Evolutionary conservation across 2,329 filamentous ascomycete genomes (phyloP), one percentile per base, ranked within the genome.

Genomic region (Trichoderma sp.): DNA sequence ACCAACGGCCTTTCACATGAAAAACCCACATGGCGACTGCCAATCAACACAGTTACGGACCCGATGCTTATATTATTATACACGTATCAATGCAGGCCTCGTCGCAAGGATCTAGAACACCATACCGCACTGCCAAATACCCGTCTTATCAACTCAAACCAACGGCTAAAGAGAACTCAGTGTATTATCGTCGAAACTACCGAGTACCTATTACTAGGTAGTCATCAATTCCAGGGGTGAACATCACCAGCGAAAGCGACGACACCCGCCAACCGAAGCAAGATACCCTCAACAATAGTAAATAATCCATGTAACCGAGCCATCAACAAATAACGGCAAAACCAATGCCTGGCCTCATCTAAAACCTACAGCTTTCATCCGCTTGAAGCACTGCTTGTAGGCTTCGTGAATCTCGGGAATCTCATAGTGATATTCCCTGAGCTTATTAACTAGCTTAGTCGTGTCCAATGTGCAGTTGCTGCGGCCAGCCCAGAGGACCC

Each of bases 391-490:
- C 72, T 76, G 76, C 73, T 81, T 79, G 75, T 90, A 90, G 12
- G 87, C 87, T 70, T 85, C 82, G 72, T 89, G 86, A 53, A 90
- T 80, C 78, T 90, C 87, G 8, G 86, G 86, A 32, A 90, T 80
- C 70, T 83, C 80, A 73, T 84, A 85, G 15, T 80, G 80, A 74
- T 89, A 90, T 78, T 87, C 84, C 73, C 80, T 82, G 67, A 90
- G 80, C 80, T 88, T 89, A 63, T 76, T 82, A 70, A 82, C 82
- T 69, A 91, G 79, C 79, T 90, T 90, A 22, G 82, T 84, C 15
- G 84, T 85, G 76, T 90, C 88, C 56, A 90, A 78, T 77, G 85
- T 80, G 79, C 88, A 91, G 78, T 90, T 91, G 76, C 85, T 88
- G 68, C 89, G 83, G 54, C 85, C 88, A 15, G 88, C 88, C 80